Evolutionary conservation across 257 asterid species (phyloP), one percentile per base, ranked within the genome.

Genomic region (Paulownia fortunei): DNA sequence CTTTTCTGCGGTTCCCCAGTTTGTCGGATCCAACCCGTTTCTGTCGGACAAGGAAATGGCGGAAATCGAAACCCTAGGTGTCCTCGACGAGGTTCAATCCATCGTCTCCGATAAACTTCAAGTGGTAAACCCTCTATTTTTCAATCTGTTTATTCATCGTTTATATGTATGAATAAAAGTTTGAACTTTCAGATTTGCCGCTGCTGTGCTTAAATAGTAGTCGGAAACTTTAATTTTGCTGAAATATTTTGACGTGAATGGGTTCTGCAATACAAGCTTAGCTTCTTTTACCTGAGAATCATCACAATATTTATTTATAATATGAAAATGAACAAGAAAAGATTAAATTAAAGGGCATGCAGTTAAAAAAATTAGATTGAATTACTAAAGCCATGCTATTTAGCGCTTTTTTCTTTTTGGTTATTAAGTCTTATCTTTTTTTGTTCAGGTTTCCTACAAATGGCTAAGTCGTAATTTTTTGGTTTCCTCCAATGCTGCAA

Each of bases 401-500:
- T 34, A 11, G 68, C 12, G 41, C 47, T 15, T 36, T 73, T 8
- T 19, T n/a, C 3, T 9, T 51, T 23, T 23, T 18, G 37, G 73
- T 65, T 32, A 4, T 19, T 60, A 7, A 44, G 34, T 16, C 10
- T 73, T 68, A 9, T 11, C 7, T 4, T 27, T 19, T 58, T 65
- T 51, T 36, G 15, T 46, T 81, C 83, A 96, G 99, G 97, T 96
- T 80, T 96, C 99, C 16, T 96, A 96, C 89, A 96, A 96, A 86
- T 96, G 99, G 99, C 87, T 96, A 37, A 96, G 98, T 87, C 92
- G 97, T 49, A 91, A 91, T 66, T 93, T 89, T 84, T 82, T 82
- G 88, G 90, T 96, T 58, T 89, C 98, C 44, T 96, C 99, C 41
- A 86, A 93, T 83, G 90, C 87, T 78, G 98, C 98, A 5, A 96